Evolutionary conservation across 148 eudicot species (phyloP), one percentile per base, ranked within the genome.

Genomic region (Salicornia ramosissima): DNA sequence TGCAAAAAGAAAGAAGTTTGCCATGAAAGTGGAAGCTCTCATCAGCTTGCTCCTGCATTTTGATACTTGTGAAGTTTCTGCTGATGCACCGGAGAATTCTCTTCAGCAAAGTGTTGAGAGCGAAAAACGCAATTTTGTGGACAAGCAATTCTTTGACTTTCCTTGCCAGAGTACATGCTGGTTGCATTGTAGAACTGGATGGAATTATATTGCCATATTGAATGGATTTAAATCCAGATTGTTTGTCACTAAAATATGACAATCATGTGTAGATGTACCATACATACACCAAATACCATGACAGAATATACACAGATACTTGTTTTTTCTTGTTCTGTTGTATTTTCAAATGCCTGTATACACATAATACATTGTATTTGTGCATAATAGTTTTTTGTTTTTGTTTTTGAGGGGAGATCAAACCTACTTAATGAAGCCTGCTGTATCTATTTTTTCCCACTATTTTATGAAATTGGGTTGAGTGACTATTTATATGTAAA

Each of bases 21-120:
- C 62, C 71, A 26, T 51, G 29, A 29, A 50, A 67, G 45, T 47
- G 18, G 66, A 45, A 56, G 65, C 58, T 59, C n/a, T 49, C 46
- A 30, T 21, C 70, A n/a, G 16, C 29, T 26, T 69, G 71, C 62
- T 10, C 31, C 31, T 54, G 40, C 30, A 40, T 19, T 24, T 21
- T 31, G 28, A 24, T 52, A 19, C 46, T 26, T 15, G 19, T 19
- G 53, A 49, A 18, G 24, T 18, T 49, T 28, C 28, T 25, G 52
- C 24, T 7, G 19, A 42, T 54, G 64, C 30, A 67, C 70, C 31
- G 58, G 42, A 67, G 18, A 47, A 2, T 14, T 52, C 18, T 49
- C 24, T 33, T 13, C 59, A 46, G 39, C 5, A 29, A 29, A 67
- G 26, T 29, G 26, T 3, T 3, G 26, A 11, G 60, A 15, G 70